Evolutionary conservation across 345 rosid species (phyloP), one percentile per base, ranked within the genome.

Genomic region (Euclidium syriacum): DNA sequence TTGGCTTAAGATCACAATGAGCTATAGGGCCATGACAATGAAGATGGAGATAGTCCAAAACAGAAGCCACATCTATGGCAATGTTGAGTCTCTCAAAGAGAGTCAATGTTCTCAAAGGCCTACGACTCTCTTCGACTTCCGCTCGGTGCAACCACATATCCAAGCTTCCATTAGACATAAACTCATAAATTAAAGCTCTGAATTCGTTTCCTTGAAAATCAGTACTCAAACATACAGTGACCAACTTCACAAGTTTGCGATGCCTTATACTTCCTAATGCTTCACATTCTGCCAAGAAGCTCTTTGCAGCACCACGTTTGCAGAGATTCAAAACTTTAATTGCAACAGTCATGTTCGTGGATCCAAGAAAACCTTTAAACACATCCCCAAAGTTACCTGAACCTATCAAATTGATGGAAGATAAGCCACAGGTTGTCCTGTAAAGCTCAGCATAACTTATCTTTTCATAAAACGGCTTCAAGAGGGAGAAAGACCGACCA

Each of bases 281-380:
- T 52, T 77, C 35, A 22, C 79, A 74, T 61, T 80, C 81, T 9
- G 74, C 70, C 19, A 75, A 2, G 25, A 75, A 80, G 40, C 78
- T 80, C 62, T 48, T 58, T 26, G 40, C 62, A 41, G 2, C n/a
- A n/a, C n/a, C n/a, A n/a, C n/a, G n/a, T n/a, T n/a, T n/a, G n/a
- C n/a, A n/a, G n/a, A n/a, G n/a, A n/a, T n/a, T n/a, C n/a, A n/a
- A n/a, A n/a, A n/a, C n/a, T n/a, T n/a, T n/a, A n/a, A n/a, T n/a
- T n/a, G 55, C 35, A 25, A 50, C 18, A 11, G 11, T 18, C 8
- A 11, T 50, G 2, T 12, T 18, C 35, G n/a, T 15, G 2, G 15
- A 14, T 18, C 20, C 34, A 19, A 50, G 55, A 24, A 50, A n/a
- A 11, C 55, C 55, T 50, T 50, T 50, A 14, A 59, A 52, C 11